phyloP scores from a whole-genome alignment of 169 alveolate species.

The Miamiensis avidus region DNA sequence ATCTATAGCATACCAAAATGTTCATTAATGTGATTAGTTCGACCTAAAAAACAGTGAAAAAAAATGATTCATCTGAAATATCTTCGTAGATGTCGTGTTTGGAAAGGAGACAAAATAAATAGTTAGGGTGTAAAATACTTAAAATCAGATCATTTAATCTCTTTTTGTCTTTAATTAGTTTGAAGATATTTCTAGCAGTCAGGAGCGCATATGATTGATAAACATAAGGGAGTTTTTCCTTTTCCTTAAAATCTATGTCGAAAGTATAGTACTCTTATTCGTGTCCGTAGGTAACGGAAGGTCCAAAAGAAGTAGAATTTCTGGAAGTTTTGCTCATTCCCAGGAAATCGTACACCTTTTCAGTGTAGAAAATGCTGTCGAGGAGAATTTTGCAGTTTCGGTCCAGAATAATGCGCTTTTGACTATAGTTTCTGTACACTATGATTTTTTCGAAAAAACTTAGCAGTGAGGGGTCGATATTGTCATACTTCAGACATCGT shows the following conservation, averaged over 20 bases:
- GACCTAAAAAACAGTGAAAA: background rate
- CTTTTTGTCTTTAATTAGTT: background rate
- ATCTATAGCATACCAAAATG: background rate
- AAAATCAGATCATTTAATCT: background rate
- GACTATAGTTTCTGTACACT: background rate
- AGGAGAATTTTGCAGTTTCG: too few relatives aligned
- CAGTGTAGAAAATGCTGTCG: background rate
- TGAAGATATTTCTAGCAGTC: background rate
- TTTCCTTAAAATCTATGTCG: background rate
- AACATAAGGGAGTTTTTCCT: background rate
- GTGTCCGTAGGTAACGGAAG: background rate
- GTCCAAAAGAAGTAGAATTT: background rate
- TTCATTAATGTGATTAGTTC: background rate
- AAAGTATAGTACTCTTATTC: background rate
- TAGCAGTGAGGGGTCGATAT: background rate
- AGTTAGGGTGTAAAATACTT: background rate
- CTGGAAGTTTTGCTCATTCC: background rate
- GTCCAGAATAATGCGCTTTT: background rate
- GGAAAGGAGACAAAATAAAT: background rate
- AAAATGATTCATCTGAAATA: background rate
- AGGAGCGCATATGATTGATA: background rate
- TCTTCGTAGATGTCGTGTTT: background rate
- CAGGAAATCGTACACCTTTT: background rate
- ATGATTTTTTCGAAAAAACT: too few relatives aligned
- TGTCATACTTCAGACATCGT: background rate